These are phyloP conservation scores for Colletotrichum higginsianum DNA, from an alignment of 2,329 filamentous ascomycete genomes.

Conservation along the genomic window DNA sequence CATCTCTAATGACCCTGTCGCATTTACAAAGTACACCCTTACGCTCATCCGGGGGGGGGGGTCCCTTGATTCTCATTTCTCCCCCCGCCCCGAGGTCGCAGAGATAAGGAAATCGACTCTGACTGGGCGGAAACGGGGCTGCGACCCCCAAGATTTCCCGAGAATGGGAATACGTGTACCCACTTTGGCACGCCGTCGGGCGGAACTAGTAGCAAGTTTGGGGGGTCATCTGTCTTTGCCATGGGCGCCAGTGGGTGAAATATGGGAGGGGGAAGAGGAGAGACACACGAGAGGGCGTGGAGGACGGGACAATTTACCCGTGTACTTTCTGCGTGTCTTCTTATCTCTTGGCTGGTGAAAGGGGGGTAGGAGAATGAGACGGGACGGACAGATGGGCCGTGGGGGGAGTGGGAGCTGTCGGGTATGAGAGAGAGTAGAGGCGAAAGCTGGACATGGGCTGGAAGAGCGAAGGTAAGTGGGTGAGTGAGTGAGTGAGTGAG, in stretches of 20 bases:
- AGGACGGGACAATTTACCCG: not conserved
- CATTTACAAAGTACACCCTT: not conserved
- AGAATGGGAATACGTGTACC: constrained; percentile 1
- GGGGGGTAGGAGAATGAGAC: not conserved
- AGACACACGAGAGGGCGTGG: not conserved
- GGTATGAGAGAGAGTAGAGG: not conserved
- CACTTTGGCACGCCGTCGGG: constrained; percentile 33
- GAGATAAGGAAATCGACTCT: constrained; percentile 36
- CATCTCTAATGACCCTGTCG: not conserved
- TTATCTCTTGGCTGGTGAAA: constrained; percentile 1
- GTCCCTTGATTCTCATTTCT: constrained; percentile 6
- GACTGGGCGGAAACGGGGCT: constrained; percentile 18
- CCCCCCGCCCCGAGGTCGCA: constrained; percentile 33
- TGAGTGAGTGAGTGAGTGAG: constrained; percentile 5
- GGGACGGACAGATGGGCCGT: not conserved
- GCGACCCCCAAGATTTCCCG: constrained; percentile 1
- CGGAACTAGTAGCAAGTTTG: constrained; percentile 13
- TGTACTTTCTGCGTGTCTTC: not conserved
- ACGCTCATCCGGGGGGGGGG: not conserved
- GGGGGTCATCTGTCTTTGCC: not conserved
- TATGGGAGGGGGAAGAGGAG: too few species aligned
- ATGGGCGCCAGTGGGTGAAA: not conserved
- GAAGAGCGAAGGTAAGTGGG: not conserved
- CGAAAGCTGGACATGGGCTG: not conserved
- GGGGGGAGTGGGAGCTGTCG: not conserved